A percentile compares a stretch with the other conserved stretches of the same genome.
These are phyloP conservation scores for Aspergillus neoniger DNA, from an alignment of 2,329 filamentous ascomycete genomes.

Conservation along the genomic window DNA sequence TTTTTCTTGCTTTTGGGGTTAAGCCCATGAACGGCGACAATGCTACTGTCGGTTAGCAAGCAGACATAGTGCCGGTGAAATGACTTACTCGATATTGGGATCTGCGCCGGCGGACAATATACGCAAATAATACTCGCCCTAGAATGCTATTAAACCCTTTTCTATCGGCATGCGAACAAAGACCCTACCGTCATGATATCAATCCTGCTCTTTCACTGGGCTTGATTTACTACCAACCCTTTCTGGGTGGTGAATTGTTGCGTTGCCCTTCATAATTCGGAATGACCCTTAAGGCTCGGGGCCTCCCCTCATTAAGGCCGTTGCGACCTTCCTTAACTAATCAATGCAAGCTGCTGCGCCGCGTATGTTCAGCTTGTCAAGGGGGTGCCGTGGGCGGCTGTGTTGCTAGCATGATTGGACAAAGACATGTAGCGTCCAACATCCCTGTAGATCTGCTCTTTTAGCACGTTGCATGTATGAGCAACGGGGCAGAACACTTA, in stretches of 20 bases:
- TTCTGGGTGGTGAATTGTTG: neutral
- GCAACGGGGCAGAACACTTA: neutral
- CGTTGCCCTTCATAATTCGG: neutral
- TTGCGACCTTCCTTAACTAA: neutral
- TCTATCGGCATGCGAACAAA: neutral
- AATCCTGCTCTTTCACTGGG: neutral
- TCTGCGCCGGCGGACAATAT: constrained; percentile 12
- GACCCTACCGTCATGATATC: constrained; percentile 1
- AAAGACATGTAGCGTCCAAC: constrained; percentile 6
- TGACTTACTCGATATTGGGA: constrained; percentile 16
- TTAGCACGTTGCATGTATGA: constrained; percentile 1
- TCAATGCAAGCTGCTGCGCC: neutral
- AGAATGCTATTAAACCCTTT: neutral
- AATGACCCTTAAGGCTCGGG: neutral
- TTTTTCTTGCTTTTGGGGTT: constrained; percentile 20
- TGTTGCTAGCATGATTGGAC: constrained; percentile 12
- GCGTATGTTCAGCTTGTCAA: neutral
- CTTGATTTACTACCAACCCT: neutral
- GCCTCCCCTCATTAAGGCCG: neutral
- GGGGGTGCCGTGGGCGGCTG: constrained; percentile 12
- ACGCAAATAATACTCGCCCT: constrained; percentile 11
- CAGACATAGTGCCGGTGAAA: neutral
- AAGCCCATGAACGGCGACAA: constrained; percentile 27
- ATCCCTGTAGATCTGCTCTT: neutral
- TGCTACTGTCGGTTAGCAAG: constrained; percentile 14